These are phyloP conservation scores for Neurospora sp. DNA, from an alignment of 495 filamentous ascomycete species.

Conservation along the genomic window DNA sequence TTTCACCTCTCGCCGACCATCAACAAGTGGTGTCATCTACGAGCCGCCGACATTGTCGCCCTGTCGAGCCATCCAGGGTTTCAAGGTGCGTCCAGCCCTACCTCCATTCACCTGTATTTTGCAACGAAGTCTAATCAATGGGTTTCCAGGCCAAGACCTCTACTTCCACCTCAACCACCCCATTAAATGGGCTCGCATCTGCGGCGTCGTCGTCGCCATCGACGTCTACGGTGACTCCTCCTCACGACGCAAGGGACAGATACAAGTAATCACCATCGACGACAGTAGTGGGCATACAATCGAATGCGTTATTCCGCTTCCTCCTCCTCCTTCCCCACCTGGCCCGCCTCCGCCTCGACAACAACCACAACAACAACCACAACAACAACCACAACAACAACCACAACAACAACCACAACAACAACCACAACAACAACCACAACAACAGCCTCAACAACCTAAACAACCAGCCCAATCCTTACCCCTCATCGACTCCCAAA, in stretches of 20 bases:
- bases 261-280: slow-evolving; percentile 47
- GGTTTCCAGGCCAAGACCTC: slow-evolving; percentile 50
- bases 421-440: neutral
- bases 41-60: slow-evolving; percentile 54
- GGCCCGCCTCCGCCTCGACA: neutral
- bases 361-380: neutral
- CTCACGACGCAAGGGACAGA: neutral
- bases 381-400: neutral
- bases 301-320: slow-evolving; percentile 36
- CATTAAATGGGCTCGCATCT: slow-evolving; percentile 70
- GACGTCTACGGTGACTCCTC: slow-evolving; percentile 41
- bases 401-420: neutral
- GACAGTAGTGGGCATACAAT: slow-evolving; percentile 77
- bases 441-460: neutral
- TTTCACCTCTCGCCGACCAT: slow-evolving; percentile 76
- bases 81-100: slow-evolving; percentile 41
- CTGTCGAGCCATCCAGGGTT: slow-evolving; percentile 52
- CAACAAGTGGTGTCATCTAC: slow-evolving; percentile 73
- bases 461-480: neutral
- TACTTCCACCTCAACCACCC: slow-evolving; percentile 85
- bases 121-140: neutral
- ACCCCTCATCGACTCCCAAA: slow-evolving; percentile 14
- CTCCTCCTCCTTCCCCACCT: slow-evolving; percentile 2
- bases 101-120: no score
- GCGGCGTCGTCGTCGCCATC: slow-evolving; percentile 68